Conservation (phyloP, 202 grass and related monocot genomes). For the Elaeis oleifera region DNA sequence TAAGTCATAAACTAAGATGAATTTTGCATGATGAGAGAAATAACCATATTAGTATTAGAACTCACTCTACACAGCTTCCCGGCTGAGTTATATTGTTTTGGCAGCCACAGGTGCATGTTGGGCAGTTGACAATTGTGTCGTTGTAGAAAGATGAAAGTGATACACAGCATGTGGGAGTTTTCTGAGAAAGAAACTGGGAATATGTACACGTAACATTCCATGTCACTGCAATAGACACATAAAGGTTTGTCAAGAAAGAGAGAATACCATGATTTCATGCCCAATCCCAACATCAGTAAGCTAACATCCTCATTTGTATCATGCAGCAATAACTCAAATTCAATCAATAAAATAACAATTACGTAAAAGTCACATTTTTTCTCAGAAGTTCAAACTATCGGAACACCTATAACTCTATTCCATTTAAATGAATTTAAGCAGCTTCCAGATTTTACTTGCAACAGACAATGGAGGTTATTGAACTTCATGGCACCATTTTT, state of each 20-base stretch:
- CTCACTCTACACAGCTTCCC: slow-evolving; percentile 86
- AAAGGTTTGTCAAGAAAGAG: neutral
- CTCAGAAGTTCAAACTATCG: too few species aligned
- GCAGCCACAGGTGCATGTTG: slow-evolving; percentile 83
- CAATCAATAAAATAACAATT: too few species aligned
- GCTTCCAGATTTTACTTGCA: too few species aligned
- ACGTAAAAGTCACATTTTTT: too few species aligned
- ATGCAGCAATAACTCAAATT: too few species aligned
- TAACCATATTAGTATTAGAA: neutral
- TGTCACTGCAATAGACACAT: slow-evolving; percentile 49
- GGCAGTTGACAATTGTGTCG: slow-evolving; percentile 70
- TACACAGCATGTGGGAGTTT: slow-evolving; percentile 73
- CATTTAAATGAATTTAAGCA: too few species aligned
- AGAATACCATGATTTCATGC: too few species aligned
- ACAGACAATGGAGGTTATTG: too few species aligned
- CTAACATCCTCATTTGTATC: too few species aligned
- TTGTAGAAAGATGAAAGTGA: slow-evolving; percentile 94
- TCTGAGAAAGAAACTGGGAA: slow-evolving; percentile 65
- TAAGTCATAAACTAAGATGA: slow-evolving; percentile 15
- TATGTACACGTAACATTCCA: slow-evolving; percentile 95
- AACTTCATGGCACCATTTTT: too few species aligned
- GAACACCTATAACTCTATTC: too few species aligned
- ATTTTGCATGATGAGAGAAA: slow-evolving; percentile 1
- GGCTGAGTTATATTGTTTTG: slow-evolving; percentile 61
- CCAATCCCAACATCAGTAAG: too few species aligned